Evolutionary conservation across 2,329 filamentous ascomycete species (phyloP).

Genomic region (Penicillium sp.): DNA sequence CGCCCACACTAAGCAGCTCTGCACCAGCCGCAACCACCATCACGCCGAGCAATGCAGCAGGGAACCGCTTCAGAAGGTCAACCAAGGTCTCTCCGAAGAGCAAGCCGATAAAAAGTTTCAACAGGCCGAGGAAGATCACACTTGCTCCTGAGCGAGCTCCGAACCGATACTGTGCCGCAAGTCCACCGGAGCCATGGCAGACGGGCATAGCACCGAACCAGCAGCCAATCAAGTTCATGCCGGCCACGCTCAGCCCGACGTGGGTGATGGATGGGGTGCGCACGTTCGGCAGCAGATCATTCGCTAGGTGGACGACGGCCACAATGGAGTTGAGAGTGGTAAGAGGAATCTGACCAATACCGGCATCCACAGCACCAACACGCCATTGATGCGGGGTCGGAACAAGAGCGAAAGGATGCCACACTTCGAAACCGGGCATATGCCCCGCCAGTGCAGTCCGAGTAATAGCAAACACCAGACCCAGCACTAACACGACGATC

Average conservation of each 20-base stretch:
- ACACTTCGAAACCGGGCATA: constrained; percentile 57
- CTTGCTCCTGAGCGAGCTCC: constrained; percentile 84
- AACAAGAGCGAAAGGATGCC: constrained; percentile 55
- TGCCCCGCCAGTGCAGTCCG: constrained; percentile 28
- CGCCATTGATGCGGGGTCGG: constrained; percentile 50
- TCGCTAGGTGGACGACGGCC: constrained; percentile 75
- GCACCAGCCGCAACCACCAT: constrained; percentile 89
- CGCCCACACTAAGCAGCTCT: constrained; percentile 80
- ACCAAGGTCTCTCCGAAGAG: constrained; percentile 73
- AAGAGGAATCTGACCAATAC: constrained; percentile 81
- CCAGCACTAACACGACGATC: constrained; percentile 66
- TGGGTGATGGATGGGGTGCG: constrained; percentile 69
- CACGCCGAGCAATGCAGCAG: constrained; percentile 72
- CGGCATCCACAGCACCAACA: constrained; percentile 61
- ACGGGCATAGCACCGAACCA: constrained; percentile 96
- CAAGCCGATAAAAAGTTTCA: constrained; percentile 75
- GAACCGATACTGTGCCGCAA: constrained; percentile 88
- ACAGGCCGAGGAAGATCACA: constrained; percentile 71
- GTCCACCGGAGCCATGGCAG: constrained; percentile 86
- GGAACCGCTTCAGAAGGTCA: constrained; percentile 67
- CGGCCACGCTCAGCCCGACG: constrained; percentile 75
- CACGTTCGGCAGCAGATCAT: constrained; percentile 70
- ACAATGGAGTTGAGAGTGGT: constrained; percentile 92
- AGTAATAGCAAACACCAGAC: constrained; percentile 62
- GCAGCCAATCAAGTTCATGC: constrained; percentile 79